phyloP scores from a whole-genome alignment of 1,284 basidiomycete species.

The Ganoderma meredithae region DNA sequence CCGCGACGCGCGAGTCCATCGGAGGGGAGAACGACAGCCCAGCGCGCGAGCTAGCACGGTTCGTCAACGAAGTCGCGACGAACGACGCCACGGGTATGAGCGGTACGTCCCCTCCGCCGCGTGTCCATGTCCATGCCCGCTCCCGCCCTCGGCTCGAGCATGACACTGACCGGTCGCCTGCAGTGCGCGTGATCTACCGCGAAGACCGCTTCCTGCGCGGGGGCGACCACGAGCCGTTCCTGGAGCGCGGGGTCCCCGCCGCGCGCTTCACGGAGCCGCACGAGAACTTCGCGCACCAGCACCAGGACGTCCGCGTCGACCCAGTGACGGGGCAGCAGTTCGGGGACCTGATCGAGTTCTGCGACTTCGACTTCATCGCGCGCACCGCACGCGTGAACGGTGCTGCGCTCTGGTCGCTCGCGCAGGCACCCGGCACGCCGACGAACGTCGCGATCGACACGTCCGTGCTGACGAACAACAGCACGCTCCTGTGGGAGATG shows the following conservation, averaged over 20 bases:
- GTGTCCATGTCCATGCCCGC: background rate
- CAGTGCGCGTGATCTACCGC: conserved; percentile 57
- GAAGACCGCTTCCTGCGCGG: conserved; percentile 59
- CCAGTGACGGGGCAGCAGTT: conserved; percentile 53
- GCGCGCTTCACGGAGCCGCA: conserved; percentile 63
- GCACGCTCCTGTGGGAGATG: conserved; percentile 54
- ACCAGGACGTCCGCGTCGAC: conserved; percentile 59
- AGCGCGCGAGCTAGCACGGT: conserved; percentile 56
- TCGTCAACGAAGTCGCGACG: conserved; percentile 55
- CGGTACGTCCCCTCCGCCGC: conserved; percentile 39
- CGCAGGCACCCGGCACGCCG: conserved; percentile 59
- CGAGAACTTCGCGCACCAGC: conserved; percentile 64
- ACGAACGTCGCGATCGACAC: conserved; percentile 55
- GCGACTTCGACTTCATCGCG: conserved; percentile 57
- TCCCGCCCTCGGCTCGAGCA: conserved; percentile 19
- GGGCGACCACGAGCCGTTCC: conserved; percentile 61
- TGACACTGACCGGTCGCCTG: conserved; percentile 1
- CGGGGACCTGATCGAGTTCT: conserved; percentile 59
- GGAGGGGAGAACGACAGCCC: conserved; percentile 63
- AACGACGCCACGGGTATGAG: conserved; percentile 56
- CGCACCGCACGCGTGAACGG: conserved; percentile 61
- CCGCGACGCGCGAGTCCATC: conserved; percentile 45
- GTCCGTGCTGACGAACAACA: conserved; percentile 57
- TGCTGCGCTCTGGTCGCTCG: conserved; percentile 59
- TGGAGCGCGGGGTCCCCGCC: conserved; percentile 55